phyloP scores from a whole-genome alignment of 176 grass and related monocot genomes.

The Lolium perenne region DNA sequence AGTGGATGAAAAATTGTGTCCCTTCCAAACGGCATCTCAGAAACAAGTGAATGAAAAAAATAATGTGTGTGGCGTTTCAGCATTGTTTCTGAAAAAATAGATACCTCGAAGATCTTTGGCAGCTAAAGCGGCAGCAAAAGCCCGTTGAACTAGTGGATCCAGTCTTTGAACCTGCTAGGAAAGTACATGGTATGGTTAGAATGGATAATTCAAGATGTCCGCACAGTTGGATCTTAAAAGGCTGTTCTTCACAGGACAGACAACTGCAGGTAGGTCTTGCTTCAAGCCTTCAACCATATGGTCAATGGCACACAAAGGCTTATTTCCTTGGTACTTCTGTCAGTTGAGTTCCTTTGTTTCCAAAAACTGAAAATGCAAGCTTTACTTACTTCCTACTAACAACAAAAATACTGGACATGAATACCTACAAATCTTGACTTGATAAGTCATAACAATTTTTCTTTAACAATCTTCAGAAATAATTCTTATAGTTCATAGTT shows the following conservation, averaged over 20 bases:
- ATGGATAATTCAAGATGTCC: constrained; percentile 25
- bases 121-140: constrained; percentile 59
- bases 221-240: constrained; percentile 1
- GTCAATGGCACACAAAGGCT: background rate
- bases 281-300: constrained; percentile 11
- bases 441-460: background rate
- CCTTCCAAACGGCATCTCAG: background rate
- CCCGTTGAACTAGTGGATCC: constrained; percentile 68
- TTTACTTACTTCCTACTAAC: background rate
- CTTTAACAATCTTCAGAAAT: background rate
- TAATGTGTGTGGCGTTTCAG: background rate
- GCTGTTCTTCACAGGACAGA: background rate
- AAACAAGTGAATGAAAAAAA: background rate
- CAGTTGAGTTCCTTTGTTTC: background rate
- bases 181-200: constrained; percentile 36
- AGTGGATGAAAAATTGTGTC: background rate
- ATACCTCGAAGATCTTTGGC: constrained; percentile 84
- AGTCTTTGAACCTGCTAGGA: constrained; percentile 69
- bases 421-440: background rate
- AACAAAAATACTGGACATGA: background rate
- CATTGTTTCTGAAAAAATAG: constrained; percentile 18
- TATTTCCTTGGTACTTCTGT: background rate
- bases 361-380: constrained; percentile 27
- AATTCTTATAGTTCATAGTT: background rate
- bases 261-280: constrained; percentile 19